Evolutionary conservation across 2,329 filamentous ascomycete species (phyloP).

Genomic region (Atkinsonella hypoxylon): DNA sequence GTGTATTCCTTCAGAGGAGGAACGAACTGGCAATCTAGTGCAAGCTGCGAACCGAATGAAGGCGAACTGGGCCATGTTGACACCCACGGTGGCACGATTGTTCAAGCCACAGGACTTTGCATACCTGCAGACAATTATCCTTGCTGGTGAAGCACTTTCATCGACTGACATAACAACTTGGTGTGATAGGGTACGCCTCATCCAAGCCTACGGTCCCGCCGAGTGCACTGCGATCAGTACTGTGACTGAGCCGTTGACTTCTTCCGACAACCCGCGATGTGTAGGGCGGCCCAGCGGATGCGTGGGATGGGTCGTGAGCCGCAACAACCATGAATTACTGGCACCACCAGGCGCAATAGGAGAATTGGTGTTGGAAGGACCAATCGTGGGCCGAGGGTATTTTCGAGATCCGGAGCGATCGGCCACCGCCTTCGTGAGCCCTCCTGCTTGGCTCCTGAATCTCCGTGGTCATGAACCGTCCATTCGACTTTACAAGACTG

Average conservation of each 20-base stretch:
- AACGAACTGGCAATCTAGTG: conserved; percentile 9
- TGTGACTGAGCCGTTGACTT: conserved; percentile 5
- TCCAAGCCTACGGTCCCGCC: conserved; percentile 11
- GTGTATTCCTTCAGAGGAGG: conserved; percentile 11
- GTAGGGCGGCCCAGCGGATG: conserved; percentile 10
- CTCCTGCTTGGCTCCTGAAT: conserved; percentile 1
- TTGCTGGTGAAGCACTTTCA: not conserved
- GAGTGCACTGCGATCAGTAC: conserved; percentile 12
- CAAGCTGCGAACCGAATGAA: not conserved
- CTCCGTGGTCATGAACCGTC: not conserved
- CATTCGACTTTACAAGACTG: conserved; percentile 3
- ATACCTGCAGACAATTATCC: not conserved
- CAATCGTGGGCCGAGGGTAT: conserved; percentile 11
- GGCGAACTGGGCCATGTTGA: conserved; percentile 1
- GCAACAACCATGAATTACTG: conserved; percentile 3
- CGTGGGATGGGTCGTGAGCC: conserved; percentile 9
- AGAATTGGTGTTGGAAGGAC: conserved; percentile 11
- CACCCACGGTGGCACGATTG: not conserved
- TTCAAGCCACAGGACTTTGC: not conserved
- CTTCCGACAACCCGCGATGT: conserved; percentile 7
- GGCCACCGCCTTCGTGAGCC: conserved; percentile 4
- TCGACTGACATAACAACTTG: not conserved
- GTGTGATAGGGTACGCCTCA: not conserved
- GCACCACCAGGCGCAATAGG: conserved; percentile 10
- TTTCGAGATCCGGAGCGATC: conserved; percentile 8